Percentiles rank a stretch among this genome's conserved stretches.
phyloP scores from a whole-genome alignment of 139 green algal genomes.

The Asterochloris erici region DNA sequence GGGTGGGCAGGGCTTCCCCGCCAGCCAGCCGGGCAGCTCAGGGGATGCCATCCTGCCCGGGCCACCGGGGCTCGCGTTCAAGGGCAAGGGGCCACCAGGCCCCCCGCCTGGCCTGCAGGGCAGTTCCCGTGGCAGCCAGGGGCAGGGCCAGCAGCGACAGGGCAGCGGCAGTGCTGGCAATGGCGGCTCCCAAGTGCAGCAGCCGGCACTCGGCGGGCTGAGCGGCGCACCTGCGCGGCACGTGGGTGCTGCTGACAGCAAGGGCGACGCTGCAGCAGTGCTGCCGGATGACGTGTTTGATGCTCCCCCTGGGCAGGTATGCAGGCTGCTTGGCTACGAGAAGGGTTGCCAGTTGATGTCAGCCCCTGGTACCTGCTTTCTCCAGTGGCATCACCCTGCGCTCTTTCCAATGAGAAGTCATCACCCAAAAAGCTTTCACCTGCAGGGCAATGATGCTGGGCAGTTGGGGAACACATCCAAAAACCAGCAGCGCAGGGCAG shows the following conservation, averaged over 20 bases:
- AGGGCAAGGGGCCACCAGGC: not conserved
- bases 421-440: too few species aligned
- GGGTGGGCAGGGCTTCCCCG: not conserved
- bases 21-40: not conserved
- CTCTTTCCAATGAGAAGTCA: too few species aligned
- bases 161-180: not conserved
- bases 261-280: not conserved
- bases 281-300: constrained; percentile 19
- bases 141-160: not conserved
- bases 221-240: too few species aligned
- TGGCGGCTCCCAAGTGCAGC: not conserved
- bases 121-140: not conserved
- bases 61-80: not conserved
- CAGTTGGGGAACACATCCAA: too few species aligned
- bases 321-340: too few species aligned
- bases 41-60: not conserved
- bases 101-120: not conserved
- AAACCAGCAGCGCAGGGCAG: too few species aligned
- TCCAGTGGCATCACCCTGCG: too few species aligned
- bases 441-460: too few species aligned
- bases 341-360: too few species aligned
- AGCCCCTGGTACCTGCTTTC: too few species aligned
- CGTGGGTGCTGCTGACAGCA: too few species aligned
- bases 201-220: not conserved
- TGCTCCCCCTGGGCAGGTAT: constrained; percentile 6